A percentile compares a stretch with the other conserved stretches of the same genome.
Evolutionary conservation across 2,329 filamentous ascomycete species (phyloP).

Genomic region (Sarocladiaceae sp.): DNA sequence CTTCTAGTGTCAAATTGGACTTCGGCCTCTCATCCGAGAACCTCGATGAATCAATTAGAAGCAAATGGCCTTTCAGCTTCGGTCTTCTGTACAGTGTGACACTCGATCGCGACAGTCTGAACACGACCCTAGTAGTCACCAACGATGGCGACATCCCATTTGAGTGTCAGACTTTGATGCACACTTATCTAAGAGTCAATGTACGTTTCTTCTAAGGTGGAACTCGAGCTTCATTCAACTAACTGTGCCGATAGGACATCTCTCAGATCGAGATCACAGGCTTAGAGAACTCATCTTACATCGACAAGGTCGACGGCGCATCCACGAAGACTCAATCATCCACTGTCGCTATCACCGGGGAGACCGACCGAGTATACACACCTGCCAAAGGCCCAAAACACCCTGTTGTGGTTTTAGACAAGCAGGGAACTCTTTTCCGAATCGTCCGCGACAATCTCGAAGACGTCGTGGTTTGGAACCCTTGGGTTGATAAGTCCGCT

Average conservation of each 20-base stretch:
- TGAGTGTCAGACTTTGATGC: slow-evolving; percentile 86
- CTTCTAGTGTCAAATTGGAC: slow-evolving; percentile 79
- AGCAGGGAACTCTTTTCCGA: slow-evolving; percentile 57
- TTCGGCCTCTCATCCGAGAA: slow-evolving; percentile 78
- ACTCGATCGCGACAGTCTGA: slow-evolving; percentile 65
- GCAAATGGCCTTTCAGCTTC: slow-evolving; percentile 81
- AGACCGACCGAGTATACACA: slow-evolving; percentile 86
- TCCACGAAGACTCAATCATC: slow-evolving; percentile 59
- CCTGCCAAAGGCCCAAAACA: slow-evolving; percentile 54
- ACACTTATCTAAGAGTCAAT: slow-evolving; percentile 79
- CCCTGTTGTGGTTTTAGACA: slow-evolving; percentile 55
- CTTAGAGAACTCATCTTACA: slow-evolving; percentile 68
- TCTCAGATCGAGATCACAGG: slow-evolving; percentile 64
- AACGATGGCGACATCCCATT: slow-evolving; percentile 80
- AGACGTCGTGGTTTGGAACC: slow-evolving; percentile 95
- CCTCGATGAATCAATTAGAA: slow-evolving; percentile 60
- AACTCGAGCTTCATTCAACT: background rate
- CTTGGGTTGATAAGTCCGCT: slow-evolving; percentile 79
- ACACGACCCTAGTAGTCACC: slow-evolving; percentile 77
- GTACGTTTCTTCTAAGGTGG: slow-evolving; percentile 42
- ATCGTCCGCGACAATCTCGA: slow-evolving; percentile 77
- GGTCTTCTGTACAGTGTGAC: slow-evolving; percentile 91
- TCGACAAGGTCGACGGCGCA: slow-evolving; percentile 72
- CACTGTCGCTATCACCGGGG: slow-evolving; percentile 62
- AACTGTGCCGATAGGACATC: slow-evolving; percentile 62